Evolutionary conservation across 1,284 basidiomycete species (phyloP), one percentile per base, ranked within the genome.

Genomic region (Ceratobasidium sp.): DNA sequence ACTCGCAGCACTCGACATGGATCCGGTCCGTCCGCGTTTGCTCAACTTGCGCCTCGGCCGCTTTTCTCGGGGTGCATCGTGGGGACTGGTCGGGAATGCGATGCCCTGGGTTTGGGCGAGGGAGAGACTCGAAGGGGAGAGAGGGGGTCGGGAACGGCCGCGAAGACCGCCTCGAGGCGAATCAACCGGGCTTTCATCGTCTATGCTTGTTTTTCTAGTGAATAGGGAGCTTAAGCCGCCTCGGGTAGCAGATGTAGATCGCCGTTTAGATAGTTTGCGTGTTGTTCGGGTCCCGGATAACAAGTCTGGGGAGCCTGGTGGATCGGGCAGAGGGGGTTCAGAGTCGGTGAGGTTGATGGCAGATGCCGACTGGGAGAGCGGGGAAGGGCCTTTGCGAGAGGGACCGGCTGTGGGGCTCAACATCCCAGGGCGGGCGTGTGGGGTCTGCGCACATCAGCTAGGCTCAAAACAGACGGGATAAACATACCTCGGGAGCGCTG

Each of bases 241-340:
- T 31, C 57, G 42, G 6, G 43, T 45, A 22, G 17, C 43, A 29
- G 29, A 20, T 12, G 56, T 40, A 7, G 57, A 60, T 32, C 57
- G 57, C 22, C 57, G 57, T 32, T 60, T 60, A 32, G 31, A 47
- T 15, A 60, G 57, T 22, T 47, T 60, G 45, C 57, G 57, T 32
- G 45, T 58, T 38, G 45, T 31, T 20, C 57, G 40, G 17, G 43
- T 47, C n/a, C 25, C 15, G 31, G 43, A 47, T 32, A 60, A 20
- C 25, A 60, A 32, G 43, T 60, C 57, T 6, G 57, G 57, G 10
- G 57, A 60, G 15, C 57, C 57, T 27, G 57, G 57, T 32, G 57
- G 57, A 2, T 60, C 57, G n/a, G 57, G 57, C 49, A 60, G 49
- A 22, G 57, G 57, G 29, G 57, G 57, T 29, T 60, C 57, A 17